Evolutionary conservation across 768 basidiomycete species (phyloP), one percentile per base, ranked within the genome.

Genomic region (Mycena pura): DNA sequence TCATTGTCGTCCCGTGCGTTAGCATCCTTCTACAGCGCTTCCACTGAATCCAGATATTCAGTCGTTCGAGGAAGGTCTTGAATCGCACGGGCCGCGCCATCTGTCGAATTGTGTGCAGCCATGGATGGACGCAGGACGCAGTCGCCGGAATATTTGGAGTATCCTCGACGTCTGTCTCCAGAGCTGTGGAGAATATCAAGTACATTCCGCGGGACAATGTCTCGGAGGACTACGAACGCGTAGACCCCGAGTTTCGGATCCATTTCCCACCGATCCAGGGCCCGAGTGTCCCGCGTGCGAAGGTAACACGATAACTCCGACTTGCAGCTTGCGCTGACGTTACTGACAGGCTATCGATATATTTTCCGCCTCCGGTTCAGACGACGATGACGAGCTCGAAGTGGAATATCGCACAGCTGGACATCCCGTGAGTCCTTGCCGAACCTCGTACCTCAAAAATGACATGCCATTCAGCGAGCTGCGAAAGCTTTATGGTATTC

Each of bases 61-160:
- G n/a, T n/a, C n/a, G n/a, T n/a, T n/a, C n/a, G n/a, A 41, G 11
- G 17, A 43, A 44, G 21, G 29, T 9, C 6, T 13, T 54, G 1
- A 54, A 54, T 31, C 40, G 52, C 21, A 31, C 27, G n/a, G 52
- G 52, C 7, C 52, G 52, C 19, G 52, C 41, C 1, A 54, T 54
- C 2, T 32, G 28, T 32, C 27, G 52, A 19, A 43, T 54, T 7
- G n/a, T 54, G 21, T 10, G 17, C 29, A 32, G 9, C 6, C 52
- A 44, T 31, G 41, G 31, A 5, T 54, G 52, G 52, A 32, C 52
- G 11, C 15, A 21, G 13, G 8, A 6, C 6, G 40, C 15, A 5
- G 24, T 54, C 13, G 40, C 52, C 2, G 9, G 7, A 5, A 54
- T 54, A 21, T 54, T 54, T 17, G 27, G 28, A 2, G 7, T 53